Percentiles rank a stretch among this genome's conserved stretches.
Conservation (phyloP, 2,329 filamentous ascomycete species). For the Alternaria arborescens region DNA sequence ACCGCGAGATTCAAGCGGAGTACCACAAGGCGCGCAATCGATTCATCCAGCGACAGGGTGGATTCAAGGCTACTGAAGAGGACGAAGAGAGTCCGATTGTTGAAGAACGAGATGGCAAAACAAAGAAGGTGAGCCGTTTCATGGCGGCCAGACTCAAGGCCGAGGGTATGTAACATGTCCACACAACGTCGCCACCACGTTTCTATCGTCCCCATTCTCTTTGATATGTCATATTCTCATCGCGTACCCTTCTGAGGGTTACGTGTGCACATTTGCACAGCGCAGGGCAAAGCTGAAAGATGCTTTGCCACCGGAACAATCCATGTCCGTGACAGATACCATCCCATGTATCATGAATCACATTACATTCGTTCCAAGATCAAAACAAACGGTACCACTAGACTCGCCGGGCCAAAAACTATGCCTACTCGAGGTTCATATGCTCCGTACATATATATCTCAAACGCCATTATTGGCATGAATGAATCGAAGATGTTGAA, state of each 20-base stretch:
- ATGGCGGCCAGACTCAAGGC: slow-evolving; percentile 70
- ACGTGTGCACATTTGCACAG: neutral
- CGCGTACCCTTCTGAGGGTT: neutral
- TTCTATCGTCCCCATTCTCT: neutral
- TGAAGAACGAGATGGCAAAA: slow-evolving; percentile 68
- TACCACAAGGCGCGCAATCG: slow-evolving; percentile 84
- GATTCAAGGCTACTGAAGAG: slow-evolving; percentile 74
- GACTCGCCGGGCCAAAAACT: slow-evolving; percentile 39
- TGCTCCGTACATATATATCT: slow-evolving; percentile 33
- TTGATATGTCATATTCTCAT: neutral
- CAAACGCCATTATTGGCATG: neutral
- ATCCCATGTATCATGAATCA: slow-evolving; percentile 47
- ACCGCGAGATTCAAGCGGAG: slow-evolving; percentile 80
- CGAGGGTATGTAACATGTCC: slow-evolving; percentile 37
- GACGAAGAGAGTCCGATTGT: slow-evolving; percentile 72
- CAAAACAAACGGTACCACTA: slow-evolving; percentile 40
- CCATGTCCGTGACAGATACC: slow-evolving; percentile 51
- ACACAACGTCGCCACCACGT: neutral
- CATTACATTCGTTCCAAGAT: slow-evolving; percentile 52
- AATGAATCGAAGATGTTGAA: neutral
- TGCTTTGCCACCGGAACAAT: slow-evolving; percentile 36
- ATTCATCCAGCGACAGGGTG: slow-evolving; percentile 83
- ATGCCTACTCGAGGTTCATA: slow-evolving; percentile 43
- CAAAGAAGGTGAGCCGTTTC: slow-evolving; percentile 74
- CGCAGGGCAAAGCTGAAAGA: neutral